A percentile compares a stretch with the other conserved stretches of the same genome.
These are phyloP conservation scores for Boletus reticulatus DNA, from an alignment of 768 basidiomycete genomes.

Conservation along the genomic window DNA sequence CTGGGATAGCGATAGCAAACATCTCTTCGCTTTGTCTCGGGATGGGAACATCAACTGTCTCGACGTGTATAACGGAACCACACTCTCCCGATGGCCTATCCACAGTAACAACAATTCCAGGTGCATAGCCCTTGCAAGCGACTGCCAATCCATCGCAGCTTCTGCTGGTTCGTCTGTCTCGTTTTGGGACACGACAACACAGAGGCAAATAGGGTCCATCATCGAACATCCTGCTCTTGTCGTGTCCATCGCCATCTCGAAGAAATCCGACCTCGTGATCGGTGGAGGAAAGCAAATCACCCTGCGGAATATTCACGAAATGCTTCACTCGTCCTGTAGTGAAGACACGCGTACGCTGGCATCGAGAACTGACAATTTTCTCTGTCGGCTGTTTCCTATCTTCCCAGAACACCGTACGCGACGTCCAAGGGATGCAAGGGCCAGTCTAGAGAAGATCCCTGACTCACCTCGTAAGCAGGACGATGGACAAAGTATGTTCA, in stretches of 20 bases:
- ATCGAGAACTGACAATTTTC: background rate
- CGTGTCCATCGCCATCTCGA: slow-evolving; percentile 5
- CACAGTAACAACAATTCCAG: background rate
- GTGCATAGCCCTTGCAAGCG: slow-evolving; percentile 2
- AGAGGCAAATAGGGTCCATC: slow-evolving; percentile 3
- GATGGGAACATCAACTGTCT: background rate
- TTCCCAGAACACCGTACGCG: background rate
- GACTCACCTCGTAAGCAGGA: background rate
- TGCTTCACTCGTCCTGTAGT: background rate
- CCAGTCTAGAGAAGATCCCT: background rate
- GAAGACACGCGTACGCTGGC: background rate
- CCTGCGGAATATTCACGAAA: background rate
- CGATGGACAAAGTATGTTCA: background rate
- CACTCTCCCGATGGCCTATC: background rate
- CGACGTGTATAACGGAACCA: background rate
- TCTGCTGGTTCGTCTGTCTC: slow-evolving; percentile 6
- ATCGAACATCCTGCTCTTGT: background rate
- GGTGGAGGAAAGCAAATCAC: slow-evolving; percentile 1
- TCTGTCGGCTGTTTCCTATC: background rate
- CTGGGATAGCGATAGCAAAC: slow-evolving; percentile 7
- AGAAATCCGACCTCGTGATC: background rate
- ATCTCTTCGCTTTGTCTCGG: slow-evolving; percentile 6
- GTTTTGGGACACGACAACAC: slow-evolving; percentile 11
- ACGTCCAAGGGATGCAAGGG: background rate
- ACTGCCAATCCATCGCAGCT: slow-evolving; percentile 4